Evolutionary conservation across 2,329 filamentous ascomycete species (phyloP), one percentile per base, ranked within the genome.

Genomic region (Aureobasidium sp.): DNA sequence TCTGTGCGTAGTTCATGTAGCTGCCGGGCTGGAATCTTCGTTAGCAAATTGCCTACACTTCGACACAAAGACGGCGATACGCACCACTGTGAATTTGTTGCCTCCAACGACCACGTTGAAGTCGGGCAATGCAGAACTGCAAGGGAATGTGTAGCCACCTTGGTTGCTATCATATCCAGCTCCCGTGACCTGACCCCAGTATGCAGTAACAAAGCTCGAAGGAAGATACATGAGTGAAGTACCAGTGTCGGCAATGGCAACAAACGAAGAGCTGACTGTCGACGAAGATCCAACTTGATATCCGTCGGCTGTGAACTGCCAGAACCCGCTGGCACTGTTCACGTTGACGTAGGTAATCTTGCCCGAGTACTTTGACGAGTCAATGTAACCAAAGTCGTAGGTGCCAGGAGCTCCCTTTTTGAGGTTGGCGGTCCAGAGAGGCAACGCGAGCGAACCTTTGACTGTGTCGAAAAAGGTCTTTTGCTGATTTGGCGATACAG

Each of bases 231-330:
- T 53, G 41, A 90, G 82, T 1, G 86, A 86, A 62, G 87, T 89
- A 60, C 87, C 87, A 2, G 87, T 90, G 75, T 90, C 87, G 68
- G 84, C 84, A 71, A 90, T 88, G 67, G 79, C 81, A 45, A 71
- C 67, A 71, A 84, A 79, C 64, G 73, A 69, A 51, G 71, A 61
- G 41, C 72, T 68, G 62, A 76, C 74, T 72, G 75, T 66, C 59
- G 66, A 65, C 51, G 70, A 70, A 63, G 71, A 71, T 58, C 83
- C 85, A 58, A 87, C 70, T 42, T 75, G 75, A 74, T 85, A 87
- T 22, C 81, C 83, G 27, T 77, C 76, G 12, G 82, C 76, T 22
- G 76, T 80, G 71, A 89, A 82, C 62, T 80, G 74, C 87, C 87
- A 89, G 77, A 82, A 87, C 5, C 84, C 83, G 63, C 87, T 79